Evolutionary conservation across 257 asterid species (phyloP).

Genomic region (Solanum boliviense): DNA sequence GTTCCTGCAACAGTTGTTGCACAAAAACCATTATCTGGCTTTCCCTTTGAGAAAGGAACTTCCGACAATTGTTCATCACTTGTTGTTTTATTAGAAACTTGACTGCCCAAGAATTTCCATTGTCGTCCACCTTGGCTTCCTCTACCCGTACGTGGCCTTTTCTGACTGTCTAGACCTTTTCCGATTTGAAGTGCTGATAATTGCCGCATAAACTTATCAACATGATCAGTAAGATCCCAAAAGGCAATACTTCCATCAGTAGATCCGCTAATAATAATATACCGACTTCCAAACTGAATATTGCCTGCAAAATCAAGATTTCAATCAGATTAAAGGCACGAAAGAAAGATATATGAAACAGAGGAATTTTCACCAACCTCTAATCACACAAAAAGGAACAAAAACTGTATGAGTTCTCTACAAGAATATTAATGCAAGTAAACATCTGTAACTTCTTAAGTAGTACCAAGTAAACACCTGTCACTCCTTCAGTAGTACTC

Average conservation of each 20-base stretch:
- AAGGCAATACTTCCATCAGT: slow-evolving; percentile 87
- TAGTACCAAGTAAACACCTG: neutral
- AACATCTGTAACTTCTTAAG: neutral
- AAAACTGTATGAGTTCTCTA: neutral
- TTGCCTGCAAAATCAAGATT: slow-evolving; percentile 26
- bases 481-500: neutral
- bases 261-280: slow-evolving; percentile 70
- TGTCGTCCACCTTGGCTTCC: slow-evolving; percentile 98
- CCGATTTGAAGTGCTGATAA: slow-evolving; percentile 41
- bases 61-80: slow-evolving; percentile 3
- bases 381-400: neutral
- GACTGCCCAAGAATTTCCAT: slow-evolving; percentile 50
- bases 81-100: slow-evolving; percentile 29
- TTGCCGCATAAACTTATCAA: slow-evolving; percentile 63
- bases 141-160: slow-evolving; percentile 89
- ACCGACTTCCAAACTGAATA: slow-evolving; percentile 27
- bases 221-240: slow-evolving; percentile 75
- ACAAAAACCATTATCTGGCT: slow-evolving; percentile 11
- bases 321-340: neutral
- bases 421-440: neutral
- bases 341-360: neutral
- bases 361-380: neutral
- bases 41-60: slow-evolving; percentile 11
- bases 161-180: slow-evolving; percentile 52
- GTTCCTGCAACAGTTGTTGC: slow-evolving; percentile 8